phyloP scores from a whole-genome alignment of 805 yeast genomes.

The Ogataea paradorogensis region DNA sequence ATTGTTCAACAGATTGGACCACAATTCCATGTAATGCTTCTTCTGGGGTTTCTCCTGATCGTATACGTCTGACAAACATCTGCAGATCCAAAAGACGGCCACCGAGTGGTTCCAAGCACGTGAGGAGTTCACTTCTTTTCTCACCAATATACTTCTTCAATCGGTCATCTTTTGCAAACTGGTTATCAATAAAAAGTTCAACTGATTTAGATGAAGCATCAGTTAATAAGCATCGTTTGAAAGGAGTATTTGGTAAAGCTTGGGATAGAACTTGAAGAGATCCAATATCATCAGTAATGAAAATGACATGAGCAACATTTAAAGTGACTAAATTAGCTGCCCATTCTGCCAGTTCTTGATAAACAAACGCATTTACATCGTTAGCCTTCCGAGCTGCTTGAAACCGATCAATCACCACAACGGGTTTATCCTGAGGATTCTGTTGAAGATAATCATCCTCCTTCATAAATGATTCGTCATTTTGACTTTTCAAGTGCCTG shows the following conservation, averaged over 20 bases:
- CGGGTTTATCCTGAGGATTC: slow-evolving; percentile 83
- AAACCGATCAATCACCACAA: slow-evolving; percentile 77
- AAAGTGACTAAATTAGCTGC: slow-evolving; percentile 71
- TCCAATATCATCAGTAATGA: slow-evolving; percentile 83
- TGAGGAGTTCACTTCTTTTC: slow-evolving; percentile 41
- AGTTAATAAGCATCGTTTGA: slow-evolving; percentile 67
- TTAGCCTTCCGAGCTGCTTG: slow-evolving; percentile 53
- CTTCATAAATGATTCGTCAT: slow-evolving; percentile 34
- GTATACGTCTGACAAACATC: slow-evolving; percentile 81
- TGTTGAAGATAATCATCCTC: slow-evolving; percentile 83
- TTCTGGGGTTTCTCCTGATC: slow-evolving; percentile 79
- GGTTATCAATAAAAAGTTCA: slow-evolving; percentile 61
- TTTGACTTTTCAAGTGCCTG: slow-evolving; percentile 25
- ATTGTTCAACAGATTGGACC: slow-evolving; percentile 80
- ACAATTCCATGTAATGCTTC: slow-evolving; percentile 80
- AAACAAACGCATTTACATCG: slow-evolving; percentile 59
- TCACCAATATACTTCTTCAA: slow-evolving; percentile 21
- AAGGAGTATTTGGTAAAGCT: slow-evolving; percentile 83
- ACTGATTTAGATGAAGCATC: slow-evolving; percentile 81
- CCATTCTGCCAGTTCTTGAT: slow-evolving; percentile 83
- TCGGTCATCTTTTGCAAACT: slow-evolving; percentile 36
- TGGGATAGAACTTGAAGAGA: slow-evolving; percentile 63
- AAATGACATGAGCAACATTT: slow-evolving; percentile 86
- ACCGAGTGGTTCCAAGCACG: slow-evolving; percentile 72
- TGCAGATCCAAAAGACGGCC: slow-evolving; percentile 95